Conservation (phyloP, 2,329 filamentous ascomycete genomes). For the Penicillium occitanis region DNA sequence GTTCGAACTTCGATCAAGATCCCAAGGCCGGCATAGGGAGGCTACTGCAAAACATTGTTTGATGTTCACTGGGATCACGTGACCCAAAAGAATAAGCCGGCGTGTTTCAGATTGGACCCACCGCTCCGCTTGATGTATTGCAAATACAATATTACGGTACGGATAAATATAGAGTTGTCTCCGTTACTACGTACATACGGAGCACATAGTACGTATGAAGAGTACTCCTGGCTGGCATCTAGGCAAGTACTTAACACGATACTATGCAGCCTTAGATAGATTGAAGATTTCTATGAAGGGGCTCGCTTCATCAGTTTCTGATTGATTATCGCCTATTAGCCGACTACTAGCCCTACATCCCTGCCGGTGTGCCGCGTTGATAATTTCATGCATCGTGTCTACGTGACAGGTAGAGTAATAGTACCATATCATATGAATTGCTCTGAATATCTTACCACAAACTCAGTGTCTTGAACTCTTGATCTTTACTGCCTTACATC, state of each 20-base stretch:
- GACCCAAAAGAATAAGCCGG: neutral
- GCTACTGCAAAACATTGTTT: constrained; percentile 7
- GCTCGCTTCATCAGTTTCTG: neutral
- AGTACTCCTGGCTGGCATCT: too few species aligned
- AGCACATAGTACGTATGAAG: neutral
- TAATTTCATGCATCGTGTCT: neutral
- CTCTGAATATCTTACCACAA: neutral
- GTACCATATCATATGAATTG: neutral
- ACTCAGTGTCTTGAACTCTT: neutral
- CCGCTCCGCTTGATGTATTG: neutral
- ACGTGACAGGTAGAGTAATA: constrained; percentile 4
- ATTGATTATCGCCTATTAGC: neutral
- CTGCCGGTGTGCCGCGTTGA: neutral
- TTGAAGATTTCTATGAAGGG: neutral
- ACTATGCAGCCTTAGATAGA: neutral
- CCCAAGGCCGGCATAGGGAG: neutral
- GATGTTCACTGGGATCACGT: neutral
- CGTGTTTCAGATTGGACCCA: neutral
- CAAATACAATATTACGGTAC: neutral
- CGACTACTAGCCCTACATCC: neutral
- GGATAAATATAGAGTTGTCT: neutral
- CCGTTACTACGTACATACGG: neutral
- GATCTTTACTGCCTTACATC: neutral
- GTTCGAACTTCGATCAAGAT: constrained; percentile 4
- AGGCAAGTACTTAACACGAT: neutral